Conservation (phyloP, 192 early-diverging fungal species). For the Entrophospora sp. region DNA sequence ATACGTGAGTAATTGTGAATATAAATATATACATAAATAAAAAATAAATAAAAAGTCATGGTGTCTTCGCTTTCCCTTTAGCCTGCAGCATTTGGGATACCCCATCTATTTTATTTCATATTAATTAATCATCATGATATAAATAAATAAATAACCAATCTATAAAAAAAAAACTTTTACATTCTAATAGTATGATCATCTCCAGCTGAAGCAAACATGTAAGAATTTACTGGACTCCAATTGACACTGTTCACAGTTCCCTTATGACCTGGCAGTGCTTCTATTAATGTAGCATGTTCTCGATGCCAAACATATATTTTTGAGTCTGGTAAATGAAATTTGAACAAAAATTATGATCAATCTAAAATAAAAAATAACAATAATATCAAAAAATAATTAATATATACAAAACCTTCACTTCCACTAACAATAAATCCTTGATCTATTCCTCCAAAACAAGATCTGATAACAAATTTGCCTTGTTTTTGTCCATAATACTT, state of each 20-base stretch:
- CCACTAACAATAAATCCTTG: slow-evolving; percentile 81
- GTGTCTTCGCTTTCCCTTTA: slow-evolving; percentile 18
- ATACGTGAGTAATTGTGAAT: too few relatives aligned
- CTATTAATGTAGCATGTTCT: slow-evolving; percentile 58
- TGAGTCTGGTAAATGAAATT: slow-evolving; percentile 36
- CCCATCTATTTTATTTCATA: slow-evolving; percentile 22
- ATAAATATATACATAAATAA: too few relatives aligned
- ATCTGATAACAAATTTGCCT: slow-evolving; percentile 81
- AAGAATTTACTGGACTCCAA: slow-evolving; percentile 55
- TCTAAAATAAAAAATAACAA: background rate
- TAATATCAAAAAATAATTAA: too few relatives aligned
- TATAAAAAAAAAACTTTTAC: too few relatives aligned
- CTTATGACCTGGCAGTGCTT: slow-evolving; percentile 59
- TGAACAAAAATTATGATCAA: background rate
- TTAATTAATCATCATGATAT: background rate
- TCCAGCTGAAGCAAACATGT: slow-evolving; percentile 73
- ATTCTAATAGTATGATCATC: slow-evolving; percentile 78
- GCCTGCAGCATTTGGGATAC: slow-evolving; percentile 7
- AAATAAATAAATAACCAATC: too few relatives aligned
- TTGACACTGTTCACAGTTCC: slow-evolving; percentile 63
- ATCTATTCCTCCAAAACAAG: slow-evolving; percentile 78
- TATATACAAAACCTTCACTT: slow-evolving; percentile 69
- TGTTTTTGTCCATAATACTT: slow-evolving; percentile 80
- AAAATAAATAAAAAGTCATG: too few relatives aligned
- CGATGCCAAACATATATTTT: slow-evolving; percentile 76